These are phyloP conservation scores for Keithomyces neogunnii DNA, from an alignment of 2,329 filamentous ascomycete species.

Conservation along the genomic window DNA sequence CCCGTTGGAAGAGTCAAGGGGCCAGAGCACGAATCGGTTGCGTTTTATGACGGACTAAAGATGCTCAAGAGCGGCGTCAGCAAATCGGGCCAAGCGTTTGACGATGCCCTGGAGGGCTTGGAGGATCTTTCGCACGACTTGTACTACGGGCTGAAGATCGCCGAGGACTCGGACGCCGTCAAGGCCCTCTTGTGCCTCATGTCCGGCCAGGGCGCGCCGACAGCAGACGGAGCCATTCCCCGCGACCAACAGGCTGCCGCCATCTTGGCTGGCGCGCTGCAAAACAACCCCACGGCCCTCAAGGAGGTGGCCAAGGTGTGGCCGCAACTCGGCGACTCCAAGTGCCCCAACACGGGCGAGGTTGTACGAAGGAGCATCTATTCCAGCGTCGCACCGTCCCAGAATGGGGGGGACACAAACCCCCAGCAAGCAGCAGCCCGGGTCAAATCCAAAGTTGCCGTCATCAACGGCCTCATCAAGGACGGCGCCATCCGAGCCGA, in stretches of 20 bases:
- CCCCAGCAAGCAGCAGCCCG: slow-evolving; percentile 17
- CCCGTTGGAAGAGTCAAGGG: slow-evolving; percentile 48
- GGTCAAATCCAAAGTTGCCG: slow-evolving; percentile 34
- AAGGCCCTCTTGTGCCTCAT: slow-evolving; percentile 51
- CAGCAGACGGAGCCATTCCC: slow-evolving; percentile 19
- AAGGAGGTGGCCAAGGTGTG: slow-evolving; percentile 41
- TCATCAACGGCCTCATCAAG: slow-evolving; percentile 49
- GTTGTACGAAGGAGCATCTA: slow-evolving; percentile 32
- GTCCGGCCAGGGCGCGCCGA: slow-evolving; percentile 18
- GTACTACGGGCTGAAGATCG: slow-evolving; percentile 58
- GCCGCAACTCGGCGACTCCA: slow-evolving; percentile 28
- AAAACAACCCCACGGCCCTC: slow-evolving; percentile 58
- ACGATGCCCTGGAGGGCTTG: slow-evolving; percentile 47
- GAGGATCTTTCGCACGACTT: slow-evolving; percentile 59
- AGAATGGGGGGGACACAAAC: slow-evolving; percentile 12
- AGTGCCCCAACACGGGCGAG: slow-evolving; percentile 24
- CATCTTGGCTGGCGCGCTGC: slow-evolving; percentile 48
- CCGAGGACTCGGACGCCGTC: slow-evolving; percentile 44
- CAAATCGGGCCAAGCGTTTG: slow-evolving; percentile 27
- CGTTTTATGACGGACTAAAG: slow-evolving; percentile 34
- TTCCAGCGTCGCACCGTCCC: slow-evolving; percentile 27
- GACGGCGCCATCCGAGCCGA: slow-evolving; percentile 41
- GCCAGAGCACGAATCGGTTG: slow-evolving; percentile 26
- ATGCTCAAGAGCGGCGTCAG: slow-evolving; percentile 37
- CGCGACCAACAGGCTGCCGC: slow-evolving; percentile 46